Conservation (phyloP, 768 basidiomycete species). For the Galerina sulciceps region DNA sequence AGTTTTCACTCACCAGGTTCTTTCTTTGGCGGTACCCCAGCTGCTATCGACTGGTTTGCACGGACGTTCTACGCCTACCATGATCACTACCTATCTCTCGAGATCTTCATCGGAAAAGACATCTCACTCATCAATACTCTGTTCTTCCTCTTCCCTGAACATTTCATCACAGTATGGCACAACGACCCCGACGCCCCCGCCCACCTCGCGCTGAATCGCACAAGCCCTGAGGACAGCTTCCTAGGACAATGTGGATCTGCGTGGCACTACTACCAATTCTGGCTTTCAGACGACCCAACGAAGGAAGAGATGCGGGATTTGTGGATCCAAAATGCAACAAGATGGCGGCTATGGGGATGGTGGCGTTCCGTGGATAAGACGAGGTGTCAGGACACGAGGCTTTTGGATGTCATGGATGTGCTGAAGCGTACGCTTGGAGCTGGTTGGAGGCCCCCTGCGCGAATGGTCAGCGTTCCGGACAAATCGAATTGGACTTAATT, state of each 20-base stretch:
- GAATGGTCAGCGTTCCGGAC: conserved; percentile 3
- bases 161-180: conserved; percentile 49
- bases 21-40: conserved; percentile 56
- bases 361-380: conserved; percentile 28
- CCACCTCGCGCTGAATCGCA: conserved; percentile 22
- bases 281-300: conserved; percentile 33
- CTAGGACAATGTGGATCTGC: conserved; percentile 43
- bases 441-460: conserved; percentile 22
- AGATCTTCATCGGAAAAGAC: conserved; percentile 58
- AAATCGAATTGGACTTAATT: conserved; percentile 3
- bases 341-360: conserved; percentile 31
- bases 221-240: conserved; percentile 20
- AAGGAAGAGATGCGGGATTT: conserved; percentile 22
- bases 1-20: conserved; percentile 41
- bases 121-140: conserved; percentile 49
- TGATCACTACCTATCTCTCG: conserved; percentile 48
- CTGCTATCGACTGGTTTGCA: conserved; percentile 50
- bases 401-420: conserved; percentile 25
- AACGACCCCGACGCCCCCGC: conserved; percentile 30
- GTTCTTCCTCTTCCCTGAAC: conserved; percentile 43
- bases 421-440: conserved; percentile 27
- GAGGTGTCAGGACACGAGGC: conserved; percentile 28
- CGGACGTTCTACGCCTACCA: conserved; percentile 53
- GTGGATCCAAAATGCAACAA: conserved; percentile 23
- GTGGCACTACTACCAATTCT: conserved; percentile 59